Percentiles rank a stretch among this genome's conserved stretches.
Conservation (phyloP, 1,139 yeast species). For the Hanseniaspora gamundiae region DNA sequence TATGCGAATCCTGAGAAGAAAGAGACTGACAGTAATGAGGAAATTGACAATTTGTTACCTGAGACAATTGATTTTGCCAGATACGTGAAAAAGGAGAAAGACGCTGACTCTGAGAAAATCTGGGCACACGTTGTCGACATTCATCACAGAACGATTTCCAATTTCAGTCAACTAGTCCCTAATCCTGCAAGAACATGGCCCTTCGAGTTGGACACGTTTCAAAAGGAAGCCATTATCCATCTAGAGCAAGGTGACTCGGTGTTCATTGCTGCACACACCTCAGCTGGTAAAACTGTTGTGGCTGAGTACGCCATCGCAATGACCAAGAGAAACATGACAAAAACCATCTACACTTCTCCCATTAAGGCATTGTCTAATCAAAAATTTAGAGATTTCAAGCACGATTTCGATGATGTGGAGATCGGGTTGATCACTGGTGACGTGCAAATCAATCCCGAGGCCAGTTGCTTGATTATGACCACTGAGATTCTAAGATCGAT, state of each 20-base stretch:
- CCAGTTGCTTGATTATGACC: constrained; percentile 95
- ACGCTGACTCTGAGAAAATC: constrained; percentile 36
- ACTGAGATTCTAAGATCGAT: constrained; percentile 88
- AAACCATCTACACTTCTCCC: constrained; percentile 95
- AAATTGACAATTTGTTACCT: constrained; percentile 71
- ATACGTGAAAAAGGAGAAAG: constrained; percentile 25
- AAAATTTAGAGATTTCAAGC: constrained; percentile 83
- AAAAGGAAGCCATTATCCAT: constrained; percentile 89
- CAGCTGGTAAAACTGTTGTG: constrained; percentile 98
- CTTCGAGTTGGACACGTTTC: constrained; percentile 87
- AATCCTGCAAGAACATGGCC: constrained; percentile 90
- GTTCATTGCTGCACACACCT: constrained; percentile 93
- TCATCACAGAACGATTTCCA: constrained; percentile 58
- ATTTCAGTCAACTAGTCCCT: constrained; percentile 80
- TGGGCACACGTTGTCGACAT: constrained; percentile 97
- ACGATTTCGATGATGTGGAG: constrained; percentile 67
- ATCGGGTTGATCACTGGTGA: constrained; percentile 98
- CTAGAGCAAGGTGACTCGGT: constrained; percentile 94
- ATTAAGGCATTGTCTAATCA: constrained; percentile 95
- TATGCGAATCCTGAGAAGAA: constrained; percentile 5
- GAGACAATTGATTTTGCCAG: constrained; percentile 42
- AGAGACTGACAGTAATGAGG: constrained; percentile 21
- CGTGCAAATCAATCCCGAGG: constrained; percentile 93
- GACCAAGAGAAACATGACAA: constrained; percentile 76
- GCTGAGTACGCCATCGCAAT: constrained; percentile 98